Conservation (phyloP, 1,284 basidiomycete genomes). For the Wallemia hederae region DNA sequence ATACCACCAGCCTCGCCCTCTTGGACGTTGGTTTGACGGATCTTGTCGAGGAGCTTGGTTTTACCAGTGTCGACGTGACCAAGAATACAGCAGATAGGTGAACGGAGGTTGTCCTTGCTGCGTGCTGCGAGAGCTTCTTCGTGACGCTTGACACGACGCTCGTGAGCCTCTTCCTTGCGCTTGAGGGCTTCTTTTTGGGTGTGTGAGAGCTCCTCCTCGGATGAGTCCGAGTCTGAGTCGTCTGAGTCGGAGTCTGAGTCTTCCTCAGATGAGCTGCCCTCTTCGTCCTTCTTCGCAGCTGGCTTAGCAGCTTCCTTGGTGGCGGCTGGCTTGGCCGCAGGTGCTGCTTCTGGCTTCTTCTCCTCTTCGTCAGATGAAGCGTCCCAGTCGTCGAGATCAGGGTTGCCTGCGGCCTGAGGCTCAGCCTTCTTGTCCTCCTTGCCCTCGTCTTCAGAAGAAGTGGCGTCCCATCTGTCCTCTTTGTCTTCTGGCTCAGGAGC, state of each 20-base stretch:
- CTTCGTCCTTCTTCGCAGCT: slow-evolving; percentile 9
- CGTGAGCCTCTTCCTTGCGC: slow-evolving; percentile 55
- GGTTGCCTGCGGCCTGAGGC: neutral
- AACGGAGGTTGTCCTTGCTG: slow-evolving; percentile 68
- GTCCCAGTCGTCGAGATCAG: neutral
- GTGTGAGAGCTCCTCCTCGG: slow-evolving; percentile 14
- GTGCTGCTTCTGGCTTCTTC: slow-evolving; percentile 4
- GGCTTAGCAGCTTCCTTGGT: slow-evolving; percentile 13
- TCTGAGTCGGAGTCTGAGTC: slow-evolving; percentile 18
- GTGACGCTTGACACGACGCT: slow-evolving; percentile 47
- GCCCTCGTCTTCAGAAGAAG: slow-evolving; percentile 7
- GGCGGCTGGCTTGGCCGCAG: slow-evolving; percentile 8
- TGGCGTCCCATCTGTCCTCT: slow-evolving; percentile 4
- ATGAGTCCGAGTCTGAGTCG: slow-evolving; percentile 24
- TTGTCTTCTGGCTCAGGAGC: slow-evolving; percentile 7
- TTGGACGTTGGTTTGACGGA: slow-evolving; percentile 98
- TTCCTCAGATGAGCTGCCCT: slow-evolving; percentile 19
- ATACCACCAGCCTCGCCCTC: slow-evolving; percentile 99
- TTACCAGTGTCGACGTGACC: slow-evolving; percentile 99
- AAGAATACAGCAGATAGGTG: slow-evolving; percentile 95
- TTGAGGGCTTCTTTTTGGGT: slow-evolving; percentile 31
- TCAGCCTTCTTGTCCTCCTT: slow-evolving; percentile 3
- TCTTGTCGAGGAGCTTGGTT: slow-evolving; percentile 95
- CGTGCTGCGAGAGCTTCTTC: slow-evolving; percentile 63
- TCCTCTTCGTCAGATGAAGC: slow-evolving; percentile 5